phyloP scores from a whole-genome alignment of 1,139 yeast species.

The Debaryomyces robertsiae region DNA sequence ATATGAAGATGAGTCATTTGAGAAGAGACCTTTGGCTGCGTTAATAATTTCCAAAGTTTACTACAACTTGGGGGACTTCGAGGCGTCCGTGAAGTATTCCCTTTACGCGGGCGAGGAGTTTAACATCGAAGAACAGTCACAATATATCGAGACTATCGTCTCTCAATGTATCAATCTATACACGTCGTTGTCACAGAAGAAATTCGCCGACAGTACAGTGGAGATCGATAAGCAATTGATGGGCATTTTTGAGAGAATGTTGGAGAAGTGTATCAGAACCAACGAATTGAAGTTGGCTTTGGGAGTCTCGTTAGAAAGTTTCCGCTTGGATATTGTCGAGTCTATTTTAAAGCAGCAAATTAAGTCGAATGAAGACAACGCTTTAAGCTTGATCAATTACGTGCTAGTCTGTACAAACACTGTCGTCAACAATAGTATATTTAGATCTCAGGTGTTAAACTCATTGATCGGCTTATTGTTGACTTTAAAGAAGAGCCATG shows the following conservation, averaged over 20 bases:
- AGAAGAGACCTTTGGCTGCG: constrained; percentile 83
- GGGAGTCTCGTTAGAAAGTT: constrained; percentile 89
- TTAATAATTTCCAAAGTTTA: constrained; percentile 91
- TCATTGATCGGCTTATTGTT: constrained; percentile 64
- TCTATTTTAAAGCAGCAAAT: constrained; percentile 54
- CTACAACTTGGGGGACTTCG: constrained; percentile 93
- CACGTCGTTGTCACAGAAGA: constrained; percentile 62
- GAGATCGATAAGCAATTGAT: constrained; percentile 64
- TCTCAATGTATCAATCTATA: constrained; percentile 89
- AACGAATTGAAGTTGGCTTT: constrained; percentile 81
- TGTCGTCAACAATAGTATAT: constrained; percentile 58
- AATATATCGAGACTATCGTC: constrained; percentile 90
- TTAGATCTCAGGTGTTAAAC: constrained; percentile 65
- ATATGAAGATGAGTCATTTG: constrained; percentile 80
- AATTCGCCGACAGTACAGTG: constrained; percentile 44
- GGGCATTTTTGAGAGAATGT: constrained; percentile 81
- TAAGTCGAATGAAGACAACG: constrained; percentile 42
- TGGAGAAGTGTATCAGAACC: constrained; percentile 69
- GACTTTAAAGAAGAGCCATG: constrained; percentile 66
- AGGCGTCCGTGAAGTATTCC: constrained; percentile 85
- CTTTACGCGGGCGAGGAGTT: constrained; percentile 82
- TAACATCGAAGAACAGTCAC: constrained; percentile 73
- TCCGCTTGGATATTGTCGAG: constrained; percentile 80
- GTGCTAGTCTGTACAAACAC: constrained; percentile 75
- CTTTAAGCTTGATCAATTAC: constrained; percentile 65